These are phyloP conservation scores for Polytolypa hystricis DNA, from an alignment of 2,329 filamentous ascomycete genomes.

Conservation along the genomic window DNA sequence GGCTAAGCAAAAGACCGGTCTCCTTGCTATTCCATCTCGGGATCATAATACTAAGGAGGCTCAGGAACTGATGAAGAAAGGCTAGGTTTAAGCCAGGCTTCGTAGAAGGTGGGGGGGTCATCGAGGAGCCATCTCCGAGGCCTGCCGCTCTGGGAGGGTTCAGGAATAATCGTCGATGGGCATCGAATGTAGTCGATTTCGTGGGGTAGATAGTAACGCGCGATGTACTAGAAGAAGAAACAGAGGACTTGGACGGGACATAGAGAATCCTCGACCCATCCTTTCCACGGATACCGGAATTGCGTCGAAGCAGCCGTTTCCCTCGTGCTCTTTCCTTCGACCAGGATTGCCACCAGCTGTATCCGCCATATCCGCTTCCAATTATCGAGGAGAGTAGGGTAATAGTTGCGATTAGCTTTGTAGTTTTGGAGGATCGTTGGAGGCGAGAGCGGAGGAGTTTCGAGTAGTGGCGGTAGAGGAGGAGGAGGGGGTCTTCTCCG, in stretches of 20 bases:
- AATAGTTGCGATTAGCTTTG: conserved; percentile 65
- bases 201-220: conserved; percentile 87
- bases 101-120: conserved; percentile 67
- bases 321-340: conserved; percentile 74
- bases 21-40: conserved; percentile 93
- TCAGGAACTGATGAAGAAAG: conserved; percentile 93
- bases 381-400: conserved; percentile 69
- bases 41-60: conserved; percentile 94
- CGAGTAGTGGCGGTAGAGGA: conserved; percentile 44
- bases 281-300: conserved; percentile 87
- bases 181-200: conserved; percentile 89
- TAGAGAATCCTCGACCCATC: conserved; percentile 92
- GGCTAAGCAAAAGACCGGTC: conserved; percentile 77
- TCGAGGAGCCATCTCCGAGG: conserved; percentile 52
- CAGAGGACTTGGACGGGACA: conserved; percentile 63
- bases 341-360: conserved; percentile 62
- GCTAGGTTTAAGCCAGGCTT: conserved; percentile 92
- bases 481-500: conserved; percentile 52
- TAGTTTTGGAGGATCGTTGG: conserved; percentile 55
- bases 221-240: conserved; percentile 49
- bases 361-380: conserved; percentile 64
- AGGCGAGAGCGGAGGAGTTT: conserved; percentile 41
- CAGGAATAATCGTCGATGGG: conserved; percentile 82
- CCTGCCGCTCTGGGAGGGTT: conserved; percentile 79
- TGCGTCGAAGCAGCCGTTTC: conserved; percentile 68